Evolutionary conservation across 1,284 basidiomycete genomes (phyloP).

Genomic region (Cryptococcus jaspeensis): DNA sequence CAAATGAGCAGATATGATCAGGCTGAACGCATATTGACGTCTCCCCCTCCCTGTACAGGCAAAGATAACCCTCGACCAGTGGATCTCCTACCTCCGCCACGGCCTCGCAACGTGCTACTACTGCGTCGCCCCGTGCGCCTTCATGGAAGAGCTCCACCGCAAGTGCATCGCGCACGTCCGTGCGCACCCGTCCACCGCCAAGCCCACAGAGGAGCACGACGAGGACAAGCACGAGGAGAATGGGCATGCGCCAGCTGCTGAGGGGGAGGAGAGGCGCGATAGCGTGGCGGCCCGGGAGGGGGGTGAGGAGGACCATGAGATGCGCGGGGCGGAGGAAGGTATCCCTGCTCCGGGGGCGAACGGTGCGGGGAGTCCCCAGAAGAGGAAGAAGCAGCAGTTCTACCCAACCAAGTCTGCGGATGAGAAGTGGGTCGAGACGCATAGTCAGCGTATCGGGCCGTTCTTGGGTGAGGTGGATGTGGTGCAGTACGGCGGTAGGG

Average conservation of each 20-base stretch:
- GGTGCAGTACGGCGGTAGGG: slow-evolving; percentile 81
- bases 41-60: slow-evolving; percentile 19
- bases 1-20: neutral
- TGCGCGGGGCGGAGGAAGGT: slow-evolving; percentile 50
- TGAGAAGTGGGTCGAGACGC: slow-evolving; percentile 79
- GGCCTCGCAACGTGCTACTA: slow-evolving; percentile 68
- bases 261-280: slow-evolving; percentile 49
- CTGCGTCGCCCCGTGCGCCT: slow-evolving; percentile 85
- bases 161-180: slow-evolving; percentile 89
- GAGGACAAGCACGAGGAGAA: slow-evolving; percentile 13
- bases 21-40: too few species aligned
- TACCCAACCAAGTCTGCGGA: slow-evolving; percentile 57
- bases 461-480: slow-evolving; percentile 68
- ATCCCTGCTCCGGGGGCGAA: neutral
- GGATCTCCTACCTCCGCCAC: slow-evolving; percentile 41
- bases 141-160: slow-evolving; percentile 87
- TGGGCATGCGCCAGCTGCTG: slow-evolving; percentile 31
- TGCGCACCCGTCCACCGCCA: slow-evolving; percentile 40
- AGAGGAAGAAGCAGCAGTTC: slow-evolving; percentile 14
- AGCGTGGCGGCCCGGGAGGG: slow-evolving; percentile 12
- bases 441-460: slow-evolving; percentile 55
- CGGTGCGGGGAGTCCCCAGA: slow-evolving; percentile 1
- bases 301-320: slow-evolving; percentile 60
- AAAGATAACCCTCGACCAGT: slow-evolving; percentile 41
- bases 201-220: slow-evolving; percentile 52